Percentiles rank a stretch among this genome's conserved stretches.
phyloP scores from a whole-genome alignment of 2,329 filamentous ascomycete species.

The Chalara sp. region DNA sequence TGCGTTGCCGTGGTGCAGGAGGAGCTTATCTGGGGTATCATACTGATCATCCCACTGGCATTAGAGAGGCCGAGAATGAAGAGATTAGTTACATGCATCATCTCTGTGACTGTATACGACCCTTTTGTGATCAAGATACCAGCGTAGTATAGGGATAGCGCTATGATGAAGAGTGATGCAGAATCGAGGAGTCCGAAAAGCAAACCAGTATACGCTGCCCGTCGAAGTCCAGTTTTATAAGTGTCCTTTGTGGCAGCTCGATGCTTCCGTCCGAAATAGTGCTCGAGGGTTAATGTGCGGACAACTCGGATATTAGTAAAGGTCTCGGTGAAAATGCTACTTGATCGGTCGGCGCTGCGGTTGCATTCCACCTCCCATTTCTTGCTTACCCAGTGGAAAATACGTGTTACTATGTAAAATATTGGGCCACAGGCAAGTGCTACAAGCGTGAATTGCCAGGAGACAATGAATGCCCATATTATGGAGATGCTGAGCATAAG shows the following conservation, averaged over 20 bases:
- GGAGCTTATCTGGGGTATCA: conserved; percentile 74
- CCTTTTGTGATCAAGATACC: conserved; percentile 51
- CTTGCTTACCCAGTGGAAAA: conserved; percentile 57
- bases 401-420: conserved; percentile 57
- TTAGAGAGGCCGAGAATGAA: conserved; percentile 79
- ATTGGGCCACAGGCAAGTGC: conserved; percentile 62
- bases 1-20: conserved; percentile 66
- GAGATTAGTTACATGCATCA: conserved; percentile 73
- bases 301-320: conserved; percentile 77
- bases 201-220: conserved; percentile 60
- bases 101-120: conserved; percentile 44
- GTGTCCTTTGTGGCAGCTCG: conserved; percentile 41
- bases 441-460: conserved; percentile 78
- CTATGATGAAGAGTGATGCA: conserved; percentile 63
- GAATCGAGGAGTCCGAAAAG: conserved; percentile 76
- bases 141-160: conserved; percentile 80
- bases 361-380: conserved; percentile 69
- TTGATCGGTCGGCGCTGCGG: conserved; percentile 51
- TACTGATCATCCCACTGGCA: conserved; percentile 60
- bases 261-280: conserved; percentile 62
- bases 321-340: conserved; percentile 63
- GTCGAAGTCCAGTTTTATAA: conserved; percentile 54
- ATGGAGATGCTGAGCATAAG: conserved; percentile 65
- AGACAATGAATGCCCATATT: conserved; percentile 65
- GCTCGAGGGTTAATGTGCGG: conserved; percentile 66